Base-by-base conservation (phyloP, 2,329 filamentous ascomycete genomes). In the Aspergillus calidoustus region DNA sequence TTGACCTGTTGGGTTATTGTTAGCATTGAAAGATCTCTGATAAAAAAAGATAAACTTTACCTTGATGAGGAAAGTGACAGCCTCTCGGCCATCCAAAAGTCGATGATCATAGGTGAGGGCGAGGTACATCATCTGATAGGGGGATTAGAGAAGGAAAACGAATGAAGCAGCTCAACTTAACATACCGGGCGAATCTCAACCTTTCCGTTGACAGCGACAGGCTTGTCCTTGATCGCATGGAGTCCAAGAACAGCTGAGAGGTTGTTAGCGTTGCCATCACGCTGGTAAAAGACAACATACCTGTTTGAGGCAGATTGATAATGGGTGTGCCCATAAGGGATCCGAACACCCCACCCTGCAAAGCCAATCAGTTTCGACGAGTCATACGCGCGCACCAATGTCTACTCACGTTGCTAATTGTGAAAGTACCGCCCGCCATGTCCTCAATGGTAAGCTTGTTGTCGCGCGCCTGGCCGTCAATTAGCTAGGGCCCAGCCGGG, bases 381-480 rank as follows among this genome's bases (percentile, higher is more conserved):
- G 30, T 28, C 15, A n/a, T 7, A 7, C 15, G 13, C 19, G 25
- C 7, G 17, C 15, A 44, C 13, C n/a, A 19, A 11, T 7, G 23
- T 22, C n/a, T 70, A 30, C 79, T 71, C 66, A 82, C 91, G 77
- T 97, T 98, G 84, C 91, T 95, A 82, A 97, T 97, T 64, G 95
- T 98, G 80, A 97, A 99, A 41, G 94, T 97, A 67, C 95, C 95
- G 63, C 95, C 95, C 63, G 95, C 95, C 93, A 99, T 97, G 76
- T 99, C 95, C 82, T 99, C 95, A 71, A 99, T 97, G 2, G 95
- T 98, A 68, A 99, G 86, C 82, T 98, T 98, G 78, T 91, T 90
- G 75, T 97, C 93, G 66, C 95, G 91, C 66, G 95, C 95, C 92
- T 93, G 31, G 25, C 15, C 43, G 22, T 49, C 5, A n/a, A 52